Evolutionary conservation across 306 rosid species (phyloP).

Genomic region (Alnus rubra): DNA sequence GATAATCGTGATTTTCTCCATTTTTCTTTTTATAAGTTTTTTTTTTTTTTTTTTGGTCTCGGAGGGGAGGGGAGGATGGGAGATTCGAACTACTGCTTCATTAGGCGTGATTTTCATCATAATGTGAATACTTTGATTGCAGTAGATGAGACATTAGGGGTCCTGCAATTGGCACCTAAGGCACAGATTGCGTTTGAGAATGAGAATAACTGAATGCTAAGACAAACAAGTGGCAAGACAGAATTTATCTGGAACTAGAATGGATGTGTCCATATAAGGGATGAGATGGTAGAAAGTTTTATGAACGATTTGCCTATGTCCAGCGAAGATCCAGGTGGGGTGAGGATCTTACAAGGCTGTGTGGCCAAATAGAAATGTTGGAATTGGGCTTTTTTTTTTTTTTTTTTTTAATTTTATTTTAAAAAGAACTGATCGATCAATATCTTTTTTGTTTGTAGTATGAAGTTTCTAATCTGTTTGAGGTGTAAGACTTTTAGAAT

Average conservation of each 20-base stretch:
- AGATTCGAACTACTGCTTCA: too few relatives aligned
- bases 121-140: not conserved
- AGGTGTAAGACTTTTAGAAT: not conserved
- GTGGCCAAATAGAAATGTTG: not conserved
- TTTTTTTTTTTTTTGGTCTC: too few relatives aligned
- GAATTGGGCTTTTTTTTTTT: not conserved
- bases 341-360: not conserved
- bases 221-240: not conserved
- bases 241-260: not conserved
- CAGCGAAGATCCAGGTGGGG: not conserved
- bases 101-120: not conserved
- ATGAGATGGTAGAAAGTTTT: not conserved
- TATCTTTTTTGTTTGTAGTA: not conserved
- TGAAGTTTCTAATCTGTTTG: too few relatives aligned
- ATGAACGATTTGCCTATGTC: not conserved
- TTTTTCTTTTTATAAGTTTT: too few relatives aligned
- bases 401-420: too few relatives aligned
- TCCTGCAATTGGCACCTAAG: not conserved
- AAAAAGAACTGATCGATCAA: not conserved
- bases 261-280: not conserved
- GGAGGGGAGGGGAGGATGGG: too few relatives aligned
- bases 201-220: not conserved
- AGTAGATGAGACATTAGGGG: not conserved
- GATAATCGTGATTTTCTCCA: not conserved
- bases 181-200: not conserved